Base-by-base conservation (phyloP, 192 early-diverging fungal species). In the Entomortierella chlamydospora region DNA sequence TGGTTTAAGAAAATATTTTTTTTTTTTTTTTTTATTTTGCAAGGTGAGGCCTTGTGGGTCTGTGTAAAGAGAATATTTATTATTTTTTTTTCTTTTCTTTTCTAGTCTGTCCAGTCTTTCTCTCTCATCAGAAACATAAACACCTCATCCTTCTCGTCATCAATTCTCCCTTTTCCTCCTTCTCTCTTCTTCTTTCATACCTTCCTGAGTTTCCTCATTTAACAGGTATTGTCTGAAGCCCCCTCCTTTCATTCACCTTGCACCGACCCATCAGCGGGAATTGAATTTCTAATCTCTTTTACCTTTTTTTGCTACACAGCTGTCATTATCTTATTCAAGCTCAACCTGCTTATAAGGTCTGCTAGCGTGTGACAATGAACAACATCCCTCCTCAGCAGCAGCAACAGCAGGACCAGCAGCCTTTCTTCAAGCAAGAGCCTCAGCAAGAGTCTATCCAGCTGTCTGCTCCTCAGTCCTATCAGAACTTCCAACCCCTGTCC, bases 331-430 rank as follows among this genome's bases (percentile, higher is more conserved):
- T 34, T 33, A 20, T 18, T 57, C 42, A 59, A 63, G 57, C 61
- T 64, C 54, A 72, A 72, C 56, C 25, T 25, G 29, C 50, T 37
- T 41, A 37, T 8, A n/a, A 2, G 56, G 30, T 52, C 47, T 49
- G n/a, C 20, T 12, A 58, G 11, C 23, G 26, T 50, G 39, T 63
- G 65, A 57, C 73, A 58, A 68, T 77, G 73, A 77, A 61, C 65
- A 53, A 61, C 47, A 42, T 42, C 0, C 58, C 61, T 22, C 73
- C 66, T 11, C 64, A 72, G 22, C 53, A 63, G 20, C 66, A 37
- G 52, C 53, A 63, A 8, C 73, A 77, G 33, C 73, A 65, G 42
- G 39, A 59, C 18, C 50, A 55, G 34, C 50, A 42, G 18, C 50
- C 59, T 12, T 31, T 61, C 13, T 57, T 70, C 43, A 70, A 61